phyloP scores from a whole-genome alignment of 352 stramenopile genomes.

The Pythium myriotylum region DNA sequence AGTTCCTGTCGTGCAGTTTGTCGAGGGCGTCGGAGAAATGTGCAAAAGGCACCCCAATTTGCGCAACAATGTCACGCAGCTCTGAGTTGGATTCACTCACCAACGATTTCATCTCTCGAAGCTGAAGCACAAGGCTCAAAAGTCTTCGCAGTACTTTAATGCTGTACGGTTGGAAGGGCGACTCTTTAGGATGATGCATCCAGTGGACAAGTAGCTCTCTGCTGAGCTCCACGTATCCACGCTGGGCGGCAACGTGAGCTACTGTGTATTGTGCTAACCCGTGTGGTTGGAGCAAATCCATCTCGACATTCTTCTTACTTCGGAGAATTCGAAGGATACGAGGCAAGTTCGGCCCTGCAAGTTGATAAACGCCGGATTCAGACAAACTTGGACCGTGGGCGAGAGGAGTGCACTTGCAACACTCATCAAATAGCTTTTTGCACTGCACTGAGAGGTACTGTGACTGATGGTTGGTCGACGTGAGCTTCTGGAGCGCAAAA shows the following conservation, averaged over 20 bases:
- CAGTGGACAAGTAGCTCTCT: slow-evolving; percentile 61
- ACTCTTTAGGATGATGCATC: slow-evolving; percentile 62
- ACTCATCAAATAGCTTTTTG: slow-evolving; percentile 80
- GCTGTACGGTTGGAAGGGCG: slow-evolving; percentile 65
- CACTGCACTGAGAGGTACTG: slow-evolving; percentile 58
- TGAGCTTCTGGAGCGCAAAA: slow-evolving; percentile 48
- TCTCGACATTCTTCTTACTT: slow-evolving; percentile 52
- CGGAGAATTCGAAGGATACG: slow-evolving; percentile 62
- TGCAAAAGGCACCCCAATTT: slow-evolving; percentile 58
- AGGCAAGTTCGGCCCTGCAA: slow-evolving; percentile 66
- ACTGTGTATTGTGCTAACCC: slow-evolving; percentile 66
- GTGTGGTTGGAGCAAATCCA: slow-evolving; percentile 70
- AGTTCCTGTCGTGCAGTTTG: slow-evolving; percentile 53
- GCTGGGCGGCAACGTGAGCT: slow-evolving; percentile 62
- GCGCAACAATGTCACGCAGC: slow-evolving; percentile 47
- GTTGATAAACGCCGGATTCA: slow-evolving; percentile 60
- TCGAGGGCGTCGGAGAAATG: slow-evolving; percentile 72
- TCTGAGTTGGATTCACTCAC: slow-evolving; percentile 66
- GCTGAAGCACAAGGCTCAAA: slow-evolving; percentile 48
- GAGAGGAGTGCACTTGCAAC: slow-evolving; percentile 64
- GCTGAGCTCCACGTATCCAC: slow-evolving; percentile 72
- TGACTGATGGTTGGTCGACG: slow-evolving; percentile 38
- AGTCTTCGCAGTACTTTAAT: slow-evolving; percentile 52
- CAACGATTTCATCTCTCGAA: slow-evolving; percentile 51
- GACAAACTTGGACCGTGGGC: slow-evolving; percentile 52